Evolutionary conservation across 352 stramenopile genomes (phyloP).

Genomic region (Phytopythium oedochilum): DNA sequence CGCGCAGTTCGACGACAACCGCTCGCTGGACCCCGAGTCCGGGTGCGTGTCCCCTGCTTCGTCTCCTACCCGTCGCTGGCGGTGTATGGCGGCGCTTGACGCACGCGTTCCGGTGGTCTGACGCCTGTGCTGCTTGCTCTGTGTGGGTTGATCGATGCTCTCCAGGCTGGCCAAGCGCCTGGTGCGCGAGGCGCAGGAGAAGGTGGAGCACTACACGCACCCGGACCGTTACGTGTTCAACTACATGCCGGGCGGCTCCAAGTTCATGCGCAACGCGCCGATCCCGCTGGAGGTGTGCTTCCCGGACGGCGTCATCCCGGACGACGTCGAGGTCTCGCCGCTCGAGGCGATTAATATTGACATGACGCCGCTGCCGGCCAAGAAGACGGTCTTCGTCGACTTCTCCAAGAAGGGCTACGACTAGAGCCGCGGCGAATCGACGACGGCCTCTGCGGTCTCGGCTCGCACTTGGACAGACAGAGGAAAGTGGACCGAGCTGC

Average conservation of each 20-base stretch:
- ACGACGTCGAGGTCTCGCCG: slow-evolving; percentile 80
- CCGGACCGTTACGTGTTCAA: slow-evolving; percentile 96
- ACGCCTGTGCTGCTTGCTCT: slow-evolving; percentile 2
- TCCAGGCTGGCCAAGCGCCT: slow-evolving; percentile 76
- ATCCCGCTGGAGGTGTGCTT: slow-evolving; percentile 93
- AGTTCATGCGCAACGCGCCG: slow-evolving; percentile 99
- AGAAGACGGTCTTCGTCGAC: slow-evolving; percentile 75
- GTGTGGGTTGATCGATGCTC: no score
- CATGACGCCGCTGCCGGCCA: slow-evolving; percentile 76
- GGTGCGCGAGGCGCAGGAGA: slow-evolving; percentile 89
- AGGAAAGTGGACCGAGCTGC: not conserved
- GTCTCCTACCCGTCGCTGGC: no score
- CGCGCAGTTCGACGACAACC: slow-evolving; percentile 90
- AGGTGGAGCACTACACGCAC: slow-evolving; percentile 93
- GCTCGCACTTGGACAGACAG: no score
- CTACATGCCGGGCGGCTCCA: slow-evolving; percentile 97
- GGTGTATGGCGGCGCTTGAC: not conserved
- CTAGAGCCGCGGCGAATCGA: slow-evolving; percentile 45
- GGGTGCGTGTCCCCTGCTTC: slow-evolving; percentile 24
- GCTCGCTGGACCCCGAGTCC: slow-evolving; percentile 43
- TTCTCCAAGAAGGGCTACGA: slow-evolving; percentile 87
- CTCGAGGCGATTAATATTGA: slow-evolving; percentile 86
- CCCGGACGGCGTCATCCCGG: slow-evolving; percentile 79
- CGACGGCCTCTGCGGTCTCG: no score
- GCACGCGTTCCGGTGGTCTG: slow-evolving; percentile 26